phyloP scores from a whole-genome alignment of 148 eudicot species.

The Rheum nobile region DNA sequence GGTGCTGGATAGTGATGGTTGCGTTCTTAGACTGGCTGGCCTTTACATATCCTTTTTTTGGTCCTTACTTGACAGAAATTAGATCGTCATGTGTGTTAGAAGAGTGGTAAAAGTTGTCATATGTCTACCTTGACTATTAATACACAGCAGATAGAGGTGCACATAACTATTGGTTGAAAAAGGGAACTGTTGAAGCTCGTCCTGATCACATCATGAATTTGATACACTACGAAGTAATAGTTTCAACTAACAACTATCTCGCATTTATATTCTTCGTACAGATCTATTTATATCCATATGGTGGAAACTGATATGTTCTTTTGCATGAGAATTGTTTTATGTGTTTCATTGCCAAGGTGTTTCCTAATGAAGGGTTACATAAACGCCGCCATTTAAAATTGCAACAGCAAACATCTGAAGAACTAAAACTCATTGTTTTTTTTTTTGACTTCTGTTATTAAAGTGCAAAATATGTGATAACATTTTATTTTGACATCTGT shows the following conservation, averaged over 20 bases:
- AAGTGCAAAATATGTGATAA: not conserved
- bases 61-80: too few species aligned
- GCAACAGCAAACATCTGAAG: too few species aligned
- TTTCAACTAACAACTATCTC: not conserved
- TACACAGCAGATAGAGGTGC: constrained; percentile 87
- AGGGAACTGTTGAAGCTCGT: constrained; percentile 55
- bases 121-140: constrained; percentile 32
- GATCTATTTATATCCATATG: not conserved
- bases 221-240: constrained; percentile 71
- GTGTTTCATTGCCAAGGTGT: not conserved
- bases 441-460: not conserved
- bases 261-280: not conserved
- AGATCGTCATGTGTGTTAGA: not conserved
- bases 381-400: too few species aligned
- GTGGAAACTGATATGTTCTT: not conserved
- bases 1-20: constrained; percentile 63
- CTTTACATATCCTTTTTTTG: constrained; percentile 80
- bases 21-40: constrained; percentile 84
- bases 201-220: constrained; percentile 89
- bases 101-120: not conserved
- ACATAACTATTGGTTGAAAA: constrained; percentile 67
- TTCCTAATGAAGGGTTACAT: too few species aligned
- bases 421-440: not conserved
- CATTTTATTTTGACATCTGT: not conserved
- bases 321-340: not conserved